These are phyloP conservation scores for Immersiella caudata DNA, from an alignment of 495 filamentous ascomycete genomes.

Conservation along the genomic window DNA sequence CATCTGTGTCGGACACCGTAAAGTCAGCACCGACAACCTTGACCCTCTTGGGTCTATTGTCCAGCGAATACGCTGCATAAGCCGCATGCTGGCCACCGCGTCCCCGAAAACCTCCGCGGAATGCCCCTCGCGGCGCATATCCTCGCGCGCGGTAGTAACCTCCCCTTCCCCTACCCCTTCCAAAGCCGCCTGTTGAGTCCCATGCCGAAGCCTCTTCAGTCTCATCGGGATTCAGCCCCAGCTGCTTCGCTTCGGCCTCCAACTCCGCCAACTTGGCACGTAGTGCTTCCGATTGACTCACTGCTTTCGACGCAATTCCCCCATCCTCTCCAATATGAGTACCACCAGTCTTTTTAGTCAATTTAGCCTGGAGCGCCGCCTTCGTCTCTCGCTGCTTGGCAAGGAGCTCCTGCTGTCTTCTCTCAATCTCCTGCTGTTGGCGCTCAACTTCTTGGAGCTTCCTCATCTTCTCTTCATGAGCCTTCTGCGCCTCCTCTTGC, in stretches of 20 bases:
- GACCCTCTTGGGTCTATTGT: slow-evolving; percentile 83
- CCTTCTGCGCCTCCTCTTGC: slow-evolving; percentile 78
- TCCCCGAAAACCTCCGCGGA: slow-evolving; percentile 58
- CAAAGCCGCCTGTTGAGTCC: slow-evolving; percentile 43
- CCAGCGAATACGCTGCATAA: slow-evolving; percentile 74
- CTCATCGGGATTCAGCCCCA: slow-evolving; percentile 69
- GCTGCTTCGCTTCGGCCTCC: slow-evolving; percentile 78
- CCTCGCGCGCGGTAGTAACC: slow-evolving; percentile 45
- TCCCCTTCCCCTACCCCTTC: slow-evolving; percentile 45
- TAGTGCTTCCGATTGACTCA: slow-evolving; percentile 56
- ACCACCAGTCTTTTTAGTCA: slow-evolving; percentile 53
- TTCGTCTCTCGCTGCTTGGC: slow-evolving; percentile 78
- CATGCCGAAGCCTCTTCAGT: slow-evolving; percentile 43
- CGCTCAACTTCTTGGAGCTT: slow-evolving; percentile 75
- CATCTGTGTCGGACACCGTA: slow-evolving; percentile 69
- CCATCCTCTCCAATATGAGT: slow-evolving; percentile 25
- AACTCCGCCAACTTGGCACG: slow-evolving; percentile 79
- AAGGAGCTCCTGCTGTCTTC: slow-evolving; percentile 72
- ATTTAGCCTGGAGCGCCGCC: slow-evolving; percentile 59
- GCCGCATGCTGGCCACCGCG: slow-evolving; percentile 59
- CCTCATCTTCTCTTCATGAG: slow-evolving; percentile 73
- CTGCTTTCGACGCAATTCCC: slow-evolving; percentile 31
- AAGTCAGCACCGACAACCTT: slow-evolving; percentile 71
- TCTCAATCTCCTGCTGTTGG: slow-evolving; percentile 71
- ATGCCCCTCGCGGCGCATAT: slow-evolving; percentile 46